phyloP scores from a whole-genome alignment of 2,329 filamentous ascomycete genomes.

The Mariannaea sp. region DNA sequence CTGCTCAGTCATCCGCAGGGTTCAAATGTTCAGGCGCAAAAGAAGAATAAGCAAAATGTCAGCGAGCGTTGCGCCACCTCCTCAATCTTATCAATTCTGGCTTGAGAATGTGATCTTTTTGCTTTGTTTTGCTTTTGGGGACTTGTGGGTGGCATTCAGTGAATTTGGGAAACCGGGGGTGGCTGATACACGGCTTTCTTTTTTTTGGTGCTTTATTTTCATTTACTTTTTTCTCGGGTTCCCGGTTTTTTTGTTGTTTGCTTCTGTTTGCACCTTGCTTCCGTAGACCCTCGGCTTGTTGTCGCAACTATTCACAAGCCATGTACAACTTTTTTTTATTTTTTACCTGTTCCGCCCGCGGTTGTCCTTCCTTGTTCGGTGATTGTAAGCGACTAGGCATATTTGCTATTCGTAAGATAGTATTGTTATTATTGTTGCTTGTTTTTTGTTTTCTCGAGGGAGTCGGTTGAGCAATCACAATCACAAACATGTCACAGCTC shows the following conservation, averaged over 20 bases:
- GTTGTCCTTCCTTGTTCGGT: background rate
- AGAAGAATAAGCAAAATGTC: background rate
- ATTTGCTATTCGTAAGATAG: no score
- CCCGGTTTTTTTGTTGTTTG: constrained; percentile 11
- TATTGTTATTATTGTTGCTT: background rate
- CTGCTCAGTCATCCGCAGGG: no score
- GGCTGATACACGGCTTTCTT: no score
- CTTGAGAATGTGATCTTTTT: no score
- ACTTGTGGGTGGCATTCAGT: background rate
- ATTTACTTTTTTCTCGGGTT: no score
- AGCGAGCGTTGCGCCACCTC: constrained; percentile 1
- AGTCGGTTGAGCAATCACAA: background rate
- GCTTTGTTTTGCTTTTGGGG: background rate
- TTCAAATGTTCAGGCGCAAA: background rate
- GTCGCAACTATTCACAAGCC: background rate
- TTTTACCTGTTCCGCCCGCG: no score
- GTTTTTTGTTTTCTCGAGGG: background rate
- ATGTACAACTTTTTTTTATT: constrained; percentile 7
- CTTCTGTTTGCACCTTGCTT: background rate
- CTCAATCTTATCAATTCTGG: background rate
- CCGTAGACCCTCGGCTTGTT: background rate
- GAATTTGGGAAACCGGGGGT: constrained; percentile 7
- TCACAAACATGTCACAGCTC: no score
- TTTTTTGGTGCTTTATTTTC: no score
- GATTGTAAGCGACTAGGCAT: background rate